Conservation (phyloP, 352 stramenopile species). For the Phytophthora pisi region DNA sequence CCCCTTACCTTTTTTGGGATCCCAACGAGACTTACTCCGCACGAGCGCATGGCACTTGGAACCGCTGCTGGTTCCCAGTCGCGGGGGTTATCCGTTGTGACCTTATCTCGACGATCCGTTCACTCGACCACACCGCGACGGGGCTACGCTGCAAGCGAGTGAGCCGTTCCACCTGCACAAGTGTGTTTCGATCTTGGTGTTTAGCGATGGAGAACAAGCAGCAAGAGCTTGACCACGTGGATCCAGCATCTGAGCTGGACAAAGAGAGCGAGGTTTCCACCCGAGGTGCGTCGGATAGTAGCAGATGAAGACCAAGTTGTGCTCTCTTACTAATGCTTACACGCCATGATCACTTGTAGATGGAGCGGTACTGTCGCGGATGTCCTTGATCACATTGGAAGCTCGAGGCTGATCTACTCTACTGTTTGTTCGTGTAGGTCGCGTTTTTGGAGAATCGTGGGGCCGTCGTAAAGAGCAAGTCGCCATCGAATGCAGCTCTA, state of each 20-base stretch:
- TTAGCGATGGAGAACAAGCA: constrained; percentile 25
- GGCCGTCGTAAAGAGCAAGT: constrained; percentile 43
- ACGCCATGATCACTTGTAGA: constrained; percentile 16
- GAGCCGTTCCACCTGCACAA: neutral
- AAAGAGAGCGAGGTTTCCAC: constrained; percentile 24
- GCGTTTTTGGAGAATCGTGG: constrained; percentile 37
- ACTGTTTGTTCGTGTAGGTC: constrained; percentile 16
- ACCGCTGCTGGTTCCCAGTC: constrained; percentile 1
- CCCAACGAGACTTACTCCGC: constrained; percentile 10
- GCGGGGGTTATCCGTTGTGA: constrained; percentile 22
- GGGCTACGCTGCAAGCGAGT: neutral
- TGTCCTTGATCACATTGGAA: neutral
- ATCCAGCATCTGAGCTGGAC: constrained; percentile 8
- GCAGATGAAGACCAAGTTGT: neutral
- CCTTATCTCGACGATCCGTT: constrained; percentile 26
- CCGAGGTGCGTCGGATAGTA: constrained; percentile 14
- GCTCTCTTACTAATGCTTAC: neutral
- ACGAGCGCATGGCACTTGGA: constrained; percentile 11
- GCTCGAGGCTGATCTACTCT: neutral
- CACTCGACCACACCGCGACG: neutral
- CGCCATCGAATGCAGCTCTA: constrained; percentile 45
- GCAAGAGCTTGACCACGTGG: constrained; percentile 12
- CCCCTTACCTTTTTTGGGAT: neutral
- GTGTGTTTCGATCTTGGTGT: neutral
- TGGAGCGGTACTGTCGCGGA: constrained; percentile 17